Evolutionary conservation across 495 filamentous ascomycete genomes (phyloP).

Genomic region (Hypoxylon fuscum): DNA sequence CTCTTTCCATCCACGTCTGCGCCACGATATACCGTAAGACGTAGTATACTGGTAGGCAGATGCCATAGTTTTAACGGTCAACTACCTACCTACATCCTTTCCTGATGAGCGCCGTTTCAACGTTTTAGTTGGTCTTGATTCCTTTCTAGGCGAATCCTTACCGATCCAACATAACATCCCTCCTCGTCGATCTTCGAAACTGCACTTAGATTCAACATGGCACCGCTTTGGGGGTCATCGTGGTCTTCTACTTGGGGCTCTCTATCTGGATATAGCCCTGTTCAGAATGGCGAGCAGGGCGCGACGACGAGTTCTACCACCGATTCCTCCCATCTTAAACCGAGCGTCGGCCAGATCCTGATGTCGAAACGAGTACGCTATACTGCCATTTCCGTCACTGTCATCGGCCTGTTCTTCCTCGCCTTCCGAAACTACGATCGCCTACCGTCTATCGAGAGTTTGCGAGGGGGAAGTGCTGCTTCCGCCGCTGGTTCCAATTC

Average conservation of each 20-base stretch:
- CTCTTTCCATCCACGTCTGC: conserved; percentile 9
- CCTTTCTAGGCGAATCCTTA: conserved; percentile 29
- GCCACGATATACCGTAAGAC: conserved; percentile 16
- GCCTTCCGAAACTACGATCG: conserved; percentile 45
- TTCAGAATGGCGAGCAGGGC: conserved; percentile 35
- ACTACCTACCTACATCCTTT: conserved; percentile 3
- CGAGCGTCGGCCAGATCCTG: conserved; percentile 43
- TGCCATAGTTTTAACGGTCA: conserved; percentile 1
- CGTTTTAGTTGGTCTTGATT: conserved; percentile 28
- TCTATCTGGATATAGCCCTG: conserved; percentile 37
- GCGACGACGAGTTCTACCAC: conserved; percentile 14
- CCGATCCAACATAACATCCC: conserved; percentile 33
- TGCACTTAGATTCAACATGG: conserved; percentile 30
- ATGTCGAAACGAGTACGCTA: conserved; percentile 45
- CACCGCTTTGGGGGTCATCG: conserved; percentile 44
- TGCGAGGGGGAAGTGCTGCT: conserved; percentile 26
- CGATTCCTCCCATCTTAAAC: conserved; percentile 42
- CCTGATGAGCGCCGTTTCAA: conserved; percentile 29
- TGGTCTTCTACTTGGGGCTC: conserved; percentile 43
- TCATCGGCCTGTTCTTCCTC: conserved; percentile 40
- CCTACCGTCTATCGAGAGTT: conserved; percentile 40
- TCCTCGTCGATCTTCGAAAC: conserved; percentile 7
- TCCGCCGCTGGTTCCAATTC: conserved; percentile 26
- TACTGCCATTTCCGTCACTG: conserved; percentile 33
- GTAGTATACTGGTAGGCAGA: background rate